Evolutionary conservation across 441 rosid genomes (phyloP), one percentile per base, ranked within the genome.

Genomic region (Manihot esculenta): DNA sequence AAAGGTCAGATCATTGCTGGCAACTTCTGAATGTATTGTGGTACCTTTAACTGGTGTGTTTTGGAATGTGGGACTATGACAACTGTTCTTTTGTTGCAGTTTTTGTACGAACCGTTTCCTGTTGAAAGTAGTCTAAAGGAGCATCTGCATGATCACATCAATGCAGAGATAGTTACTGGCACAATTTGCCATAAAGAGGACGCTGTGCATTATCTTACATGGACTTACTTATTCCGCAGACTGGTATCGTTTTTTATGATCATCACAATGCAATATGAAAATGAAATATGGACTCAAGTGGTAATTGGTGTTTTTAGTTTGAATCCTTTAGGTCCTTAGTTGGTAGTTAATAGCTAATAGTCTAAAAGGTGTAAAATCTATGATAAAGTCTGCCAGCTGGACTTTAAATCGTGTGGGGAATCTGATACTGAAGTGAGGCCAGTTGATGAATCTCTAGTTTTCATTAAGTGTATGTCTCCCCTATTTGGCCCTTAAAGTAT

Each of bases 41-140:
- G 41, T 69, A 13, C 49, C 67, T 59, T 74, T 64, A 50, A 73
- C 67, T 67, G 67, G 58, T 41, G 24, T 69, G 21, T 57, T 63
- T 69, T 53, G 41, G 27, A 63, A 66, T 68, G 56, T 68, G 57
- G 65, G 60, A 76, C 20, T 74, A 30, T 66, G 60, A 50, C 21
- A 57, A 47, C 21, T 67, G 15, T 77, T 71, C 71, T 53, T 69
- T 70, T 57, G 21, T 76, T 84, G 82, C 93, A 93, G 99, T 95
- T 95, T 83, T 70, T 93, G 69, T 95, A 95, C 23, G 98, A 95
- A 84, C 99, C 99, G 62, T 95, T 95, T 85, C 99, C 99, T 0
- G 99, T 95, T 72, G 99, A 95, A 82, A 95, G 99, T 85, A 93
- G 99, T 84, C 84, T 95, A 84, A 89, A 89, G 84, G 99, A 89